Percentiles rank a stretch among this genome's conserved stretches.
phyloP scores from a whole-genome alignment of 768 basidiomycete species.

The Pleurotus eryngii region DNA sequence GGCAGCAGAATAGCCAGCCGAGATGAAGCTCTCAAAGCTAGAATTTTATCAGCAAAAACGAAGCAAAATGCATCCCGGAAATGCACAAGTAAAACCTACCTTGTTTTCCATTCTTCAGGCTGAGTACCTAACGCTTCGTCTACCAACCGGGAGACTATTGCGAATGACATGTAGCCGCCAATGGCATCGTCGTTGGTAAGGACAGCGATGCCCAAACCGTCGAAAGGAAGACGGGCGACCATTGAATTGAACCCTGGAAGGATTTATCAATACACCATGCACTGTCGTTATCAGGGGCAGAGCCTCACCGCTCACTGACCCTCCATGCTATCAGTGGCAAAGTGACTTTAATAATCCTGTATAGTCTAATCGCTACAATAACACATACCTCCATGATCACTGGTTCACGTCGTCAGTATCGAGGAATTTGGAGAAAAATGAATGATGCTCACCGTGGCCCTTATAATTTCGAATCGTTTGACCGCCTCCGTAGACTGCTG shows the following conservation, averaged over 20 bases:
- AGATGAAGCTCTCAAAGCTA: slow-evolving; percentile 1
- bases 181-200: slow-evolving; percentile 12
- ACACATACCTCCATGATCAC: slow-evolving; percentile 2
- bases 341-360: neutral
- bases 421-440: neutral
- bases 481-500: slow-evolving; percentile 26
- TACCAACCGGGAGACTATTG: slow-evolving; percentile 8
- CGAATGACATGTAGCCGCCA: slow-evolving; percentile 4
- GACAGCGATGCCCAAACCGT: slow-evolving; percentile 10
- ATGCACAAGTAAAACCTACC: slow-evolving; percentile 8
- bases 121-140: slow-evolving; percentile 13
- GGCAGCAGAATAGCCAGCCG: neutral
- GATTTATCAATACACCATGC: neutral
- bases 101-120: slow-evolving; percentile 21
- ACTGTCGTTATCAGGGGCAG: neutral
- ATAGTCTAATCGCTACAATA: neutral
- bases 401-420: neutral
- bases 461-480: slow-evolving; percentile 20
- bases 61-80: neutral
- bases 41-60: neutral
- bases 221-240: slow-evolving; percentile 11
- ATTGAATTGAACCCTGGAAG: slow-evolving; percentile 17
- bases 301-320: neutral
- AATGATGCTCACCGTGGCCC: slow-evolving; percentile 20
- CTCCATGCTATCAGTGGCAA: neutral